Evolutionary conservation across 768 basidiomycete species (phyloP).

Genomic region (Pleurotus citrinopileatus): DNA sequence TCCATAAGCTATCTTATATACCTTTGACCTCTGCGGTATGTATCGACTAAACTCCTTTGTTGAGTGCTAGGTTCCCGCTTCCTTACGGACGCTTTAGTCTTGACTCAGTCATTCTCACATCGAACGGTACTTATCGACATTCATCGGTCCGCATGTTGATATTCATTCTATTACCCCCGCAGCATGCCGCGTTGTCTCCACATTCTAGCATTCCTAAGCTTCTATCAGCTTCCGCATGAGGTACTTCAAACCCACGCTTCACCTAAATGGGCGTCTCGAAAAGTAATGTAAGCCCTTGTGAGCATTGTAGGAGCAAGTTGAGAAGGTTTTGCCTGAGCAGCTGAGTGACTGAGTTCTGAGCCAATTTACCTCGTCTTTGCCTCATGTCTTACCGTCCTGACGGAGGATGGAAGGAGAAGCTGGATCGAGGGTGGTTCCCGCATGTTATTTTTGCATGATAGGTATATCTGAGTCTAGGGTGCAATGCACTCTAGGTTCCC

Average conservation of each 20-base stretch:
- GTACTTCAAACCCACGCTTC: neutral
- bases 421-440: neutral
- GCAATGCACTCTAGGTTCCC: neutral
- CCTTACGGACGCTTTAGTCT: too few relatives aligned
- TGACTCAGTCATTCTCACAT: too few relatives aligned
- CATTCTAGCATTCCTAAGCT: neutral
- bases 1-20: too few relatives aligned
- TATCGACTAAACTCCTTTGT: too few relatives aligned
- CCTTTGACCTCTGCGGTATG: too few relatives aligned
- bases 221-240: neutral
- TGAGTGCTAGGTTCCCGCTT: too few relatives aligned
- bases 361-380: slow-evolving; percentile 6
- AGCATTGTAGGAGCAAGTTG: neutral
- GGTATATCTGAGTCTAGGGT: neutral
- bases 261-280: neutral
- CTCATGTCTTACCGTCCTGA: slow-evolving; percentile 1
- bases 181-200: neutral
- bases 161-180: slow-evolving; percentile 1
- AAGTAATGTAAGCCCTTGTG: neutral
- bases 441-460: slow-evolving; percentile 1
- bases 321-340: neutral
- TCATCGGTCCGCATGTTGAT: neutral
- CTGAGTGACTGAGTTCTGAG: slow-evolving; percentile 5
- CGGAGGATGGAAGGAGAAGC: slow-evolving; percentile 2
- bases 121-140: neutral